phyloP scores from a whole-genome alignment of 2,329 filamentous ascomycete species.

The Penicillium sp. region DNA sequence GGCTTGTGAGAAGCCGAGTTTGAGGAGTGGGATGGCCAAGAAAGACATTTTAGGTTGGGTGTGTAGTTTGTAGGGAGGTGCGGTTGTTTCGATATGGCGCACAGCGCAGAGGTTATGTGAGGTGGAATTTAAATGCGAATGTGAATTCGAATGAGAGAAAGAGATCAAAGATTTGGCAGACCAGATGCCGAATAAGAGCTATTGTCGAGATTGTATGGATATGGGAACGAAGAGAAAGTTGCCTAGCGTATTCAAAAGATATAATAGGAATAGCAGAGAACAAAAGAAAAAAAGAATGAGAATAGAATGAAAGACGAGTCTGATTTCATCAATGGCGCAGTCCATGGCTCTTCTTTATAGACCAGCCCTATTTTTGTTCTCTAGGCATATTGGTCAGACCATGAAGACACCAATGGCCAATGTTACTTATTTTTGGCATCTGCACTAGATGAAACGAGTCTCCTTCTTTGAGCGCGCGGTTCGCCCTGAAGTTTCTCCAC shows the following conservation, averaged over 20 bases:
- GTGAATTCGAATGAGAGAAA: background rate
- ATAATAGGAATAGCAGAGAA: constrained; percentile 10
- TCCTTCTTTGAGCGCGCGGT: constrained; percentile 11
- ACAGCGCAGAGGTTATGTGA: constrained; percentile 4
- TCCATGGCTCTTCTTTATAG: constrained; percentile 13
- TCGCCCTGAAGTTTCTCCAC: constrained; percentile 9
- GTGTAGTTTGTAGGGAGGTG: background rate
- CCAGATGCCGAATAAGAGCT: constrained; percentile 14
- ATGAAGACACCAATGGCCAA: constrained; percentile 1
- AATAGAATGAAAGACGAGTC: constrained; percentile 8
- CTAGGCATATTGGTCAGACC: background rate
- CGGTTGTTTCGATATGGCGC: background rate
- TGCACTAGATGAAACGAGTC: constrained; percentile 16
- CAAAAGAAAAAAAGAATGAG: constrained; percentile 9
- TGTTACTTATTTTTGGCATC: constrained; percentile 14
- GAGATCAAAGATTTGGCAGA: constrained; percentile 11
- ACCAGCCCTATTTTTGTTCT: background rate
- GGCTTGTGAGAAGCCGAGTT: constrained; percentile 28
- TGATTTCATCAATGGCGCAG: background rate
- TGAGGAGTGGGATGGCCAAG: constrained; percentile 29
- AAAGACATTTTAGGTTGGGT: constrained; percentile 27
- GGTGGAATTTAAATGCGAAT: background rate
- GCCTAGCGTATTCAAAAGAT: background rate
- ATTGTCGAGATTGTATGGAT: constrained; percentile 9
- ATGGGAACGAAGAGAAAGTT: constrained; percentile 8